A percentile compares a stretch with the other conserved stretches of the same genome.
phyloP scores from a whole-genome alignment of 2,329 filamentous ascomycete genomes.

The Stylonectria norvegica region DNA sequence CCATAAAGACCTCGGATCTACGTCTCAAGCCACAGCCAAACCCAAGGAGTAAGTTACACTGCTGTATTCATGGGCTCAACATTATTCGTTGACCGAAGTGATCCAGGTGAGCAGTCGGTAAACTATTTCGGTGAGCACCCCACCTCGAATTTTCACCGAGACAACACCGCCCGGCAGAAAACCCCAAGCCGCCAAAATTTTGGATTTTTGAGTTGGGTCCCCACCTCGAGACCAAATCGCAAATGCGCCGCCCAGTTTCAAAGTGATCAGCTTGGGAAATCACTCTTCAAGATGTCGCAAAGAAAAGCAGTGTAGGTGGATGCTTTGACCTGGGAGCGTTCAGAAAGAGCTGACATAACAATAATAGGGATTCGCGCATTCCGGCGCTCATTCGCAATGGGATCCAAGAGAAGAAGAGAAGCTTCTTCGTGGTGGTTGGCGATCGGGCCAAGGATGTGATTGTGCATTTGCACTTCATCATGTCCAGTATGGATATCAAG shows the following conservation, averaged over 20 bases:
- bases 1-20: too few species aligned
- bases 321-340: background rate
- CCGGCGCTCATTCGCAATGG: slow-evolving; percentile 89
- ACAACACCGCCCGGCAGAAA: slow-evolving; percentile 41
- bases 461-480: slow-evolving; percentile 87
- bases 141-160: slow-evolving; percentile 11
- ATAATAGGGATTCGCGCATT: slow-evolving; percentile 76
- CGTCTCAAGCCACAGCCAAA: too few species aligned
- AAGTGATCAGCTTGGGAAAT: slow-evolving; percentile 25
- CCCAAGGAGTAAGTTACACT: too few species aligned
- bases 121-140: slow-evolving; percentile 11
- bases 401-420: slow-evolving; percentile 92
- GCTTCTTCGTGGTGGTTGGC: slow-evolving; percentile 95
- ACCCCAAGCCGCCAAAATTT: slow-evolving; percentile 36
- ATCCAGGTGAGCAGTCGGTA: too few species aligned
- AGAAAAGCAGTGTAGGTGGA: slow-evolving; percentile 53
- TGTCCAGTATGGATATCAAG: slow-evolving; percentile 85
- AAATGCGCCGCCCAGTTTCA: slow-evolving; percentile 29
- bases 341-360: slow-evolving; percentile 1
- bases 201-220: slow-evolving; percentile 31
- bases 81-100: too few species aligned
- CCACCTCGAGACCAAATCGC: slow-evolving; percentile 24
- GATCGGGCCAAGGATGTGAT: slow-evolving; percentile 93
- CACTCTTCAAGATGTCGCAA: slow-evolving; percentile 50
- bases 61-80: too few species aligned